Evolutionary conservation across 2,329 filamentous ascomycete species (phyloP), one percentile per base, ranked within the genome.

Genomic region (Pleoardoris graminearum): DNA sequence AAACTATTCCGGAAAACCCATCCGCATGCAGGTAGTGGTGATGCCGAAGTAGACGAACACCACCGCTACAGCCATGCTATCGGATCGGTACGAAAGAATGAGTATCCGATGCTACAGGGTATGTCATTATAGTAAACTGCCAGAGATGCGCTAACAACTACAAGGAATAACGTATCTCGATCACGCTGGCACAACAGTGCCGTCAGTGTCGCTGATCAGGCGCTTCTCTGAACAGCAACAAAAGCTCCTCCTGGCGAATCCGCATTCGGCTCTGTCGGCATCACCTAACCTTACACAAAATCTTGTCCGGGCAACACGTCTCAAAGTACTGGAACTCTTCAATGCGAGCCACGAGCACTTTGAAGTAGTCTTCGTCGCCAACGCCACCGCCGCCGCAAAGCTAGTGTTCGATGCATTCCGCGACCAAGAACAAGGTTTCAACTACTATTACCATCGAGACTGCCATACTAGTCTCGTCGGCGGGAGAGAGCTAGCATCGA

Each of bases 361-460:
- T 63, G 92, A 97, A 63, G 73, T 97, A 1, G 83, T 97, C 1
- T 97, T 97, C 68, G 90, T 94, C n/a, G 85, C 91, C 19, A 97
- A 97, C 72, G 89, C 93, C 14, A 97, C 93, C 0, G 91, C 91
- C 2, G 92, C 85, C 2, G 86, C 95, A 63, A 97, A 97, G 72
- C 77, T 97, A 3, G 88, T 96, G 0, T 80, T 83, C 30, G 93
- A 97, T 50, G 85, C 85, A 3, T 82, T 96, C 61, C 79, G 88
- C 44, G 84, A 85, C 48, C 75, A 79, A 27, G 79, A 69, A 44
- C 45, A 76, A 21, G 90, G 91, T 0, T 96, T 94, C 63, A 79
- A 82, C 66, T 96, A 92, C 72, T 83, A 81, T 1, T 96, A 96
- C 67, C 92, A 97, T 71, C 77, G 84, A 54, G 88, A 91, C 53